These are phyloP conservation scores for Tetrapisispora nanseiensis DNA, from an alignment of 805 yeast genomes.

Conservation along the genomic window DNA sequence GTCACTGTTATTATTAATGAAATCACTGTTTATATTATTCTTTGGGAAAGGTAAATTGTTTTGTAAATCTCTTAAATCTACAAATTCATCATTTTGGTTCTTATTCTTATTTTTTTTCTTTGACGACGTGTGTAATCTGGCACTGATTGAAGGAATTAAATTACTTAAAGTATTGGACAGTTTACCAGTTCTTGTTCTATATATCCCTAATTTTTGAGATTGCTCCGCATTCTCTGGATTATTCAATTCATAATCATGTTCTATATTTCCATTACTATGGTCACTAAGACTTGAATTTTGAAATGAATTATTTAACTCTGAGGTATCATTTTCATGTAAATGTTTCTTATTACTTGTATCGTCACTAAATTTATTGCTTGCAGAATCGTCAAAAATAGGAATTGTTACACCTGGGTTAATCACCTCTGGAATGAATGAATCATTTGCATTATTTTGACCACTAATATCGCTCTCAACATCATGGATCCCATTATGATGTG, in stretches of 20 bases:
- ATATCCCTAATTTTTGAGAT: conserved; percentile 26
- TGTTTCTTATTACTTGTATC: conserved; percentile 1
- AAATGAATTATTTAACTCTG: not conserved
- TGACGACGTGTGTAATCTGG: conserved; percentile 23
- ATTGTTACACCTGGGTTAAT: conserved; percentile 29
- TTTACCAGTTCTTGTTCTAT: conserved; percentile 27
- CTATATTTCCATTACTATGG: not conserved
- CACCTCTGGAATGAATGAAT: conserved; percentile 21
- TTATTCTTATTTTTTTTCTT: conserved; percentile 3
- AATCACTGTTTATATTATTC: conserved; percentile 1
- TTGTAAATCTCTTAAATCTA: conserved; percentile 5
- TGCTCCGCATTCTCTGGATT: not conserved
- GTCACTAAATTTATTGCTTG: conserved; percentile 4
- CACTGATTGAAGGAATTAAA: conserved; percentile 29
- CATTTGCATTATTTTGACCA: not conserved
- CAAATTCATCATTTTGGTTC: conserved; percentile 3
- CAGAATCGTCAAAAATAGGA: conserved; percentile 26
- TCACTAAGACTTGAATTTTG: not conserved
- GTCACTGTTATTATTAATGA: not conserved
- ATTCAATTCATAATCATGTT: not conserved
- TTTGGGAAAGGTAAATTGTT: conserved; percentile 1
- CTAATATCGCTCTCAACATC: not conserved
- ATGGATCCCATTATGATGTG: not conserved
- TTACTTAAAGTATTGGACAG: conserved; percentile 28
- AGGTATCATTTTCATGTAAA: not conserved